These are phyloP conservation scores for Fusarium pseudoanthophilum DNA, from an alignment of 2,329 filamentous ascomycete species.

Conservation along the genomic window DNA sequence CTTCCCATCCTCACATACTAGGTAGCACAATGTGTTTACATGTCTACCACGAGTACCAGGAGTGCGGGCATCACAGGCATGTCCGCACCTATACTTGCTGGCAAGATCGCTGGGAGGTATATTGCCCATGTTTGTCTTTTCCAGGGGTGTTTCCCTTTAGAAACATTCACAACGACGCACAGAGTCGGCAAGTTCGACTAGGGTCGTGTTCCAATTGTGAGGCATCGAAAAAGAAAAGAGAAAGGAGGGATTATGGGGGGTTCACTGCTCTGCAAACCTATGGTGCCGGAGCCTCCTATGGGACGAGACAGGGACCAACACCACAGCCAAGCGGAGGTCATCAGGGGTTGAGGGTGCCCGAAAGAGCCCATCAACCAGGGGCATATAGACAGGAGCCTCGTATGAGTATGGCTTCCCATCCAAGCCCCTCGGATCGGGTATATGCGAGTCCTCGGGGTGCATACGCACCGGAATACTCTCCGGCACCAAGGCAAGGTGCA, in stretches of 20 bases:
- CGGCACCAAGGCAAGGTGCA: background rate
- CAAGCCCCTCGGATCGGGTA: background rate
- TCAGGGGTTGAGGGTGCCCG: background rate
- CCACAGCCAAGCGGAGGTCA: background rate
- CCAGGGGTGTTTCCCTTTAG: background rate
- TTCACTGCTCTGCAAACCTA: background rate
- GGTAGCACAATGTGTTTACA: constrained; percentile 5
- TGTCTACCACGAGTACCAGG: background rate
- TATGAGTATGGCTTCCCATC: background rate
- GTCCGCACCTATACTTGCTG: background rate
- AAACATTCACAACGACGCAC: background rate
- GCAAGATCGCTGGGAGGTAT: background rate
- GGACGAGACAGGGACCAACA: background rate
- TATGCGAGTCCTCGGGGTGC: background rate
- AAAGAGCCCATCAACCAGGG: background rate
- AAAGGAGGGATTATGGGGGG: background rate
- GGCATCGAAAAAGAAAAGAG: background rate
- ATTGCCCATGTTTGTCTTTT: background rate
- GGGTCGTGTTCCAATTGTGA: background rate
- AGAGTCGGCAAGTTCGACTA: background rate
- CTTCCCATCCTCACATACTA: background rate
- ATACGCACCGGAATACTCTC: background rate
- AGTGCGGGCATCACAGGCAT: background rate
- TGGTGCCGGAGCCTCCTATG: background rate
- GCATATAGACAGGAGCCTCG: background rate